Base-by-base conservation (phyloP, 768 basidiomycete species). In the Naganishia onofrii region DNA sequence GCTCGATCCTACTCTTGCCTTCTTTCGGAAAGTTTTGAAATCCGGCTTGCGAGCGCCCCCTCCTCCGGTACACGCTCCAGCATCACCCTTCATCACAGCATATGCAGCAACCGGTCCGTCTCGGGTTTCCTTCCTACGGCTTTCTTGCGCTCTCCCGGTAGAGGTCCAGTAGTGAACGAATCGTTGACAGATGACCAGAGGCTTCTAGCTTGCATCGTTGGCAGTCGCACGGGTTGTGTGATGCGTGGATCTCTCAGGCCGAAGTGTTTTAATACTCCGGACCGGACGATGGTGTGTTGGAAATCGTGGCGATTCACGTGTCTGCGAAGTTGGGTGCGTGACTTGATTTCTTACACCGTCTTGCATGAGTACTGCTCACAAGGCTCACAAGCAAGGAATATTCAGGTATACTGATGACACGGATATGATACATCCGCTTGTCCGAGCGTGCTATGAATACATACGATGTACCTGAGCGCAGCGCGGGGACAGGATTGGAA, bases 31-130 rank as follows among this genome's bases (percentile, higher is more conserved):
- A 51, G 48, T 26, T 51, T 17, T 51, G 48, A 13, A 51, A 3
- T 7, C 48, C 48, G 7, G 48, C 19, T n/a, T 46, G 48, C n/a
- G 3, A 3, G 7, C 7, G 48, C 2, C 4, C 3, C 48, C 48
- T 51, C 48, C 42, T 42, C 42, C 2, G 21, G 23, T 7, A 3
- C 23, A 17, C 21, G 19, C 48, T 51, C 23, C 2, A 6, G 21
- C 48, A 26, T 21, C 13, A 4, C 15, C 44, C 44, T 46, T 46
- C 21, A n/a, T n/a, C n/a, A n/a, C 23, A n/a, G 23, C n/a, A n/a
- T n/a, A 51, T 51, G 21, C n/a, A 51, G 23, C 48, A n/a, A 51
- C 48, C 48, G 48, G 48, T 51, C 48, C 48, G 48, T 46, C 48
- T 26, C 34, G n/a, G 48, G n/a, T 3, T 23, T n/a, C 21, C n/a